phyloP scores from a whole-genome alignment of 768 basidiomycete genomes.

The Boletus rufocinnamomeus region DNA sequence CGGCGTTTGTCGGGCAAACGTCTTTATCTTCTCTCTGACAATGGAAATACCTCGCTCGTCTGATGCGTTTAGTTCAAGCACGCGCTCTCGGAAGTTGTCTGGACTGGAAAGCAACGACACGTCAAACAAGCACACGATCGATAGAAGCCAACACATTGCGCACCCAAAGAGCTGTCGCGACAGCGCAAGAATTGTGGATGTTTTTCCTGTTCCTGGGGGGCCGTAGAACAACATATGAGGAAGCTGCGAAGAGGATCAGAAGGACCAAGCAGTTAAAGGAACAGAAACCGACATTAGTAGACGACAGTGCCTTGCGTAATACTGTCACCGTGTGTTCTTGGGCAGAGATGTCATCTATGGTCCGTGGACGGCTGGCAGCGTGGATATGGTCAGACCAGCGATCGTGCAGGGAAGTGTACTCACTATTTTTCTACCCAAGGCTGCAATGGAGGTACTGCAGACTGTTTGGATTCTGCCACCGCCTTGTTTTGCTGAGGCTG shows the following conservation, averaged over 20 bases:
- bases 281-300: conserved; percentile 72
- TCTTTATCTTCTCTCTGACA: conserved; percentile 98
- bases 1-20: conserved; percentile 92
- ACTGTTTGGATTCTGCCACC: conserved; percentile 43
- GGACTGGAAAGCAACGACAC: conserved; percentile 54
- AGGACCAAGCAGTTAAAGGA: background rate
- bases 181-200: conserved; percentile 94
- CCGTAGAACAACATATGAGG: conserved; percentile 99
- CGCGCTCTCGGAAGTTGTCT: conserved; percentile 89
- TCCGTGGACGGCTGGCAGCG: conserved; percentile 81
- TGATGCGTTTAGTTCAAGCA: conserved; percentile 97
- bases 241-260: conserved; percentile 54
- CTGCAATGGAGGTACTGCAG: conserved; percentile 60
- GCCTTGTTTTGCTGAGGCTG: conserved; percentile 45
- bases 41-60: conserved; percentile 98
- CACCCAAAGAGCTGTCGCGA: conserved; percentile 94
- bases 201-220: conserved; percentile 98
- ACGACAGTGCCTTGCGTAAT: conserved; percentile 84
- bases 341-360: conserved; percentile 96
- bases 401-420: conserved; percentile 24
- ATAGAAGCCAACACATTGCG: conserved; percentile 23
- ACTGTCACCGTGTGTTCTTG: conserved; percentile 97
- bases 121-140: background rate
- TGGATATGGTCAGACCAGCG: conserved; percentile 8
- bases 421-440: conserved; percentile 99